Evolutionary conservation across 805 yeast species (phyloP).

Genomic region (Zygotorulaspora florentina): DNA sequence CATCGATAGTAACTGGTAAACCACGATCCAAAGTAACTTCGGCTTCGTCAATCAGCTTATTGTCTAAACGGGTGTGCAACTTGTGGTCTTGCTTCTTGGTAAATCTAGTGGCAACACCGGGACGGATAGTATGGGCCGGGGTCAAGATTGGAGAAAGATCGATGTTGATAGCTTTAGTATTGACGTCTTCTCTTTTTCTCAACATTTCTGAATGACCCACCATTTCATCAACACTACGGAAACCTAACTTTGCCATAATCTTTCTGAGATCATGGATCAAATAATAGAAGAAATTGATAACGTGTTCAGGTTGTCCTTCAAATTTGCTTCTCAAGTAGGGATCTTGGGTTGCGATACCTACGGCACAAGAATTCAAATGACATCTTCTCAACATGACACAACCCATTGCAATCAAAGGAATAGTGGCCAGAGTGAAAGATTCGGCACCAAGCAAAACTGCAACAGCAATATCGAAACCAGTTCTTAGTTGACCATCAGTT

Average conservation of each 20-base stretch:
- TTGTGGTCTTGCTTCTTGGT: constrained; percentile 92
- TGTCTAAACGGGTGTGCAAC: constrained; percentile 88
- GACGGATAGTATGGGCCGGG: constrained; percentile 94
- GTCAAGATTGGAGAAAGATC: constrained; percentile 92
- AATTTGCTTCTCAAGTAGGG: constrained; percentile 89
- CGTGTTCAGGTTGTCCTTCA: constrained; percentile 97
- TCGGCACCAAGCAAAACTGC: constrained; percentile 97
- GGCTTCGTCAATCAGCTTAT: constrained; percentile 93
- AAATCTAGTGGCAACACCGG: constrained; percentile 92
- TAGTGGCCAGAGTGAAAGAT: constrained; percentile 97
- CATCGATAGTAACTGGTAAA: constrained; percentile 91
- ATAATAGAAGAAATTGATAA: constrained; percentile 94
- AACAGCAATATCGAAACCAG: constrained; percentile 95
- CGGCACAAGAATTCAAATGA: constrained; percentile 92
- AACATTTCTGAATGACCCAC: constrained; percentile 94
- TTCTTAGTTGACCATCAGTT: constrained; percentile 97
- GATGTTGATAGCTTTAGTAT: constrained; percentile 84
- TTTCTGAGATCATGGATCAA: constrained; percentile 86
- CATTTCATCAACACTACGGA: constrained; percentile 95
- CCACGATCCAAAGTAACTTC: constrained; percentile 94
- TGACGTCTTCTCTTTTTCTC: constrained; percentile 79
- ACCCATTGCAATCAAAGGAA: constrained; percentile 96
- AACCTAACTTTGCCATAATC: constrained; percentile 93
- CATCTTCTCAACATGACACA: constrained; percentile 96
- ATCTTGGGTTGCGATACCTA: constrained; percentile 98